Evolutionary conservation across 768 basidiomycete species (phyloP).

Genomic region (Psilocybe cubensis): DNA sequence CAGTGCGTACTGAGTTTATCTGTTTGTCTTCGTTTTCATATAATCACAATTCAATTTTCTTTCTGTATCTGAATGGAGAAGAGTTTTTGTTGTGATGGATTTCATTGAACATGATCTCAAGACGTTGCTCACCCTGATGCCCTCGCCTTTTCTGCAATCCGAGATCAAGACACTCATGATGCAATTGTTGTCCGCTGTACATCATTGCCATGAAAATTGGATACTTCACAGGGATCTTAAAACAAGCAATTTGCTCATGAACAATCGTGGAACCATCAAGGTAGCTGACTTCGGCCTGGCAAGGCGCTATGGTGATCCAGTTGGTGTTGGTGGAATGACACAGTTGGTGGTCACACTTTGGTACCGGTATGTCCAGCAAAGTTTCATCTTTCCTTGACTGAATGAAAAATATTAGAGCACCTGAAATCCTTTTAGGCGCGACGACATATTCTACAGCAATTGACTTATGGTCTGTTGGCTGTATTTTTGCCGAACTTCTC

Average conservation of each 20-base stretch:
- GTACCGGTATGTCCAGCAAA: constrained; percentile 76
- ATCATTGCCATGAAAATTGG: constrained; percentile 95
- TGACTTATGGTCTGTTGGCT: constrained; percentile 99
- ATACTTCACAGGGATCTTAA: constrained; percentile 97
- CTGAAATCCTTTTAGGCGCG: constrained; percentile 93
- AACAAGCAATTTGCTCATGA: constrained; percentile 98
- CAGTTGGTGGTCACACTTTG: constrained; percentile 98
- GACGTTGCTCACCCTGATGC: constrained; percentile 93
- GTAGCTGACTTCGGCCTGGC: constrained; percentile 99
- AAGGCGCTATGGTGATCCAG: constrained; percentile 93
- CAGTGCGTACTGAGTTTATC: constrained; percentile 72
- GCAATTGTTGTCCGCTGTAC: constrained; percentile 91
- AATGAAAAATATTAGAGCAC: constrained; percentile 60
- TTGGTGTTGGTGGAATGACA: constrained; percentile 96
- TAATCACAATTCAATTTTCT: constrained; percentile 29
- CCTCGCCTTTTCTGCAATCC: constrained; percentile 93
- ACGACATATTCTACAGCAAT: constrained; percentile 94
- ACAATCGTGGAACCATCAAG: constrained; percentile 97
- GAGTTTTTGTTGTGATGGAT: constrained; percentile 99
- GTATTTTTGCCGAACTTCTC: constrained; percentile 96
- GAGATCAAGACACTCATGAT: constrained; percentile 98
- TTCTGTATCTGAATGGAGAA: constrained; percentile 37
- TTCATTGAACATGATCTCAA: constrained; percentile 99
- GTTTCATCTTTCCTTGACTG: constrained; percentile 13
- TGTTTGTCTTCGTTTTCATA: constrained; percentile 20